phyloP scores from a whole-genome alignment of 768 basidiomycete genomes.

The Amanita pallidorosea region DNA sequence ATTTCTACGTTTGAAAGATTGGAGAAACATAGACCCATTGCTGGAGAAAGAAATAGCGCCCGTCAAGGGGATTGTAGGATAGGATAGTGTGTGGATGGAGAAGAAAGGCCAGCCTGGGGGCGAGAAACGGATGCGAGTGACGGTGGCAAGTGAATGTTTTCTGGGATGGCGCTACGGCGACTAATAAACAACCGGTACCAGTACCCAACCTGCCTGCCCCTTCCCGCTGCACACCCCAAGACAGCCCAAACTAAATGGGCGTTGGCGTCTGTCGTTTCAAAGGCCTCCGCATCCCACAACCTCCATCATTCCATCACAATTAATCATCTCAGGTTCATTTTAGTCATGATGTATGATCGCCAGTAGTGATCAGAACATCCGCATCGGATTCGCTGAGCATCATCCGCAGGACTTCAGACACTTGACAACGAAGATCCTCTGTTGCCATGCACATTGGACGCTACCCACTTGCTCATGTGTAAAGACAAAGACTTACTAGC shows the following conservation, averaged over 20 bases:
- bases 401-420: slow-evolving; percentile 43
- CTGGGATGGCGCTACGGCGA: no score
- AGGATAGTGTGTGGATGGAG: background rate
- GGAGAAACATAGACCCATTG: slow-evolving; percentile 78
- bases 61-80: background rate
- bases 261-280: no score
- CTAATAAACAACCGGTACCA: background rate
- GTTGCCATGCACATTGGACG: background rate
- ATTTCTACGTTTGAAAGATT: slow-evolving; percentile 43
- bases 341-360: no score
- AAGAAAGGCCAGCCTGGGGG: background rate
- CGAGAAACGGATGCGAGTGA: background rate
- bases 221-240: no score
- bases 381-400: slow-evolving; percentile 47
- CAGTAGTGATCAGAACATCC: background rate
- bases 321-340: no score
- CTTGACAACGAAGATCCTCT: slow-evolving; percentile 54
- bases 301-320: no score
- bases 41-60: background rate
- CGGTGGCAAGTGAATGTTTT: background rate
- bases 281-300: no score
- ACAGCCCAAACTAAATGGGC: no score
- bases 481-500: slow-evolving; percentile 48
- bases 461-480: background rate
- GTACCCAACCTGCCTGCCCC: no score